phyloP scores from a whole-genome alignment of 148 eudicot species.

The Salicornia ramosissima region DNA sequence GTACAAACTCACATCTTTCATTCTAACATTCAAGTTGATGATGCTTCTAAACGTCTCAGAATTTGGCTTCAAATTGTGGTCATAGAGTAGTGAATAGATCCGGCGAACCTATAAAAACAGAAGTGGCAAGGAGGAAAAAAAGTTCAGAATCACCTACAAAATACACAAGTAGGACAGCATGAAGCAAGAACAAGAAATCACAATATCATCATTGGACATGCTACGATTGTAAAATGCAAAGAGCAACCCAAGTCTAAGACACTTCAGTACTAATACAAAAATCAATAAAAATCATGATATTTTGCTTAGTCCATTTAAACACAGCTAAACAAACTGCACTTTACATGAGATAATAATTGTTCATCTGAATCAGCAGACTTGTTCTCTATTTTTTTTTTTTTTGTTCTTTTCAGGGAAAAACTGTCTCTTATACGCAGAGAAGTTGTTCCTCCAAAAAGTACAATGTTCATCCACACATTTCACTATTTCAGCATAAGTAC shows the following conservation, averaged over 20 bases:
- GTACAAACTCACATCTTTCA: constrained; percentile 81
- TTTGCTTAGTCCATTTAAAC: not conserved
- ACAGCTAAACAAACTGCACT: not conserved
- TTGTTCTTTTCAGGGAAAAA: too few species aligned
- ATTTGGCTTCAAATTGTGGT: constrained; percentile 44
- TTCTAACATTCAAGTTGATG: constrained; percentile 54
- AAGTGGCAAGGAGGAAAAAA: constrained; percentile 20
- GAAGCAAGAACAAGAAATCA: not conserved
- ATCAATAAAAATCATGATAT: not conserved
- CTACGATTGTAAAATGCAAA: not conserved
- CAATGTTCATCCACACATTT: not conserved
- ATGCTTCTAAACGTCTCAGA: constrained; percentile 70
- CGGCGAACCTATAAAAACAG: constrained; percentile 52
- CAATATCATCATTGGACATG: not conserved
- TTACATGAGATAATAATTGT: not conserved
- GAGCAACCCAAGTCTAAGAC: too few species aligned
- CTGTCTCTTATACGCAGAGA: not conserved
- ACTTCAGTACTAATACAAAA: not conserved
- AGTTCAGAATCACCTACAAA: constrained; percentile 12
- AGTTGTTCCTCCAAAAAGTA: not conserved
- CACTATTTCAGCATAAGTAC: constrained; percentile 5
- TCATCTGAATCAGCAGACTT: not conserved
- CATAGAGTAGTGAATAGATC: constrained; percentile 49
- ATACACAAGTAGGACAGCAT: not conserved
- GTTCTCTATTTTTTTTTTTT: too few species aligned